These are phyloP conservation scores for Euphorbia corollata DNA, from an alignment of 441 rosid species.

Conservation along the genomic window DNA sequence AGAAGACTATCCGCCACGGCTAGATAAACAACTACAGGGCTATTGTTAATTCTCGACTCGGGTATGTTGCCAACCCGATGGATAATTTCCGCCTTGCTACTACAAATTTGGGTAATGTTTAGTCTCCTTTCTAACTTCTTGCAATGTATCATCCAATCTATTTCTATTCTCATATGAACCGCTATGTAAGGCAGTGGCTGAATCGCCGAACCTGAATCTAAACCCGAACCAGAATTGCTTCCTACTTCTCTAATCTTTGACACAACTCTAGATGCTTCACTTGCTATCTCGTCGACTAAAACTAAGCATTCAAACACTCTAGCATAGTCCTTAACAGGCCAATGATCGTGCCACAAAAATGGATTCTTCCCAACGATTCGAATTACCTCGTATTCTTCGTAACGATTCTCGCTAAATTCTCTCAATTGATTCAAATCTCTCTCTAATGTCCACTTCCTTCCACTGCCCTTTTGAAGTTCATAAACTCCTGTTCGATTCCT, in stretches of 20 bases:
- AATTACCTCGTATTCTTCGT: slow-evolving; percentile 56
- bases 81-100: slow-evolving; percentile 75
- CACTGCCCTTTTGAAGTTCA: slow-evolving; percentile 82
- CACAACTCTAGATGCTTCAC: slow-evolving; percentile 72
- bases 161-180: slow-evolving; percentile 95
- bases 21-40: slow-evolving; percentile 58
- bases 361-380: slow-evolving; percentile 74
- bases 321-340: slow-evolving; percentile 86
- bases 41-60: slow-evolving; percentile 18
- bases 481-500: slow-evolving; percentile 33
- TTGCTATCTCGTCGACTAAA: slow-evolving; percentile 58
- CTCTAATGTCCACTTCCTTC: slow-evolving; percentile 80
- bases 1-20: slow-evolving; percentile 86
- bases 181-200: slow-evolving; percentile 47
- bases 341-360: slow-evolving; percentile 95
- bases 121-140: slow-evolving; percentile 70
- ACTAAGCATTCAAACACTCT: slow-evolving; percentile 76
- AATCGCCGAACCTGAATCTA: slow-evolving; percentile 2
- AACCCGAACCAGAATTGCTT: slow-evolving; percentile 12
- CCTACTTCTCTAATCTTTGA: slow-evolving; percentile 60
- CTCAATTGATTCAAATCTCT: slow-evolving; percentile 72
- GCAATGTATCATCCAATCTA: slow-evolving; percentile 98
- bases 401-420: slow-evolving; percentile 28
- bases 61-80: slow-evolving; percentile 65
- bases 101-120: slow-evolving; percentile 63